Base-by-base conservation (phyloP, 192 early-diverging fungal species). In the Rhizophagus sp. region DNA sequence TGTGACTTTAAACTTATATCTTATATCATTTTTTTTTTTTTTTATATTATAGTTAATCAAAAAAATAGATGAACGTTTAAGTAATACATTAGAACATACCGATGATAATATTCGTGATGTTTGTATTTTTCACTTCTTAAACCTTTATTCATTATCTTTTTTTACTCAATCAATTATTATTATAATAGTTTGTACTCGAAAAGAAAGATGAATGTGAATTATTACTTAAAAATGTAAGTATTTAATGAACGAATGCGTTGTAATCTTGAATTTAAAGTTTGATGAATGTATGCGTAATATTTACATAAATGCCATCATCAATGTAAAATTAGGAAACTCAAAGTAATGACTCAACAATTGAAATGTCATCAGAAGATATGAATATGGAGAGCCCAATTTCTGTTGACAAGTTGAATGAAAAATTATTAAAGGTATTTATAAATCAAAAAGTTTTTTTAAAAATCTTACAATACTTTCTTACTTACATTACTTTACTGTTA, bases 201-300 rank as follows among this genome's bases (percentile, higher is more conserved):
- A 76, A 64, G 33, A 76, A 62, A 76, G n/a, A 36, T 27, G 75
- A 76, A n/a, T 76, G 62, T 12, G 75, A 76, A 76, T 36, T 41
- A 36, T 63, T 63, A 41, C 22, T 64, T 22, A 62, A 76, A 25
- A 64, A 64, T 10, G 62, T 41, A 76, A 76, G 25, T 63, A 76
- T 17, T 44, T 30, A 71, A 44, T n/a, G n/a, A 44, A 44, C 7
- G 41, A 8, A 10, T 30, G 30, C 30, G 1, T 1, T 30, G 30
- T 30, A 30, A 30, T 30, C 30, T 30, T 30, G n/a, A n/a, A n/a
- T n/a, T 41, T 41, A 0, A 44, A 1, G 44, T 44, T 44, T 44
- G 0, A 44, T 17, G 52, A 17, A 19, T 19, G 19, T 17, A 19
- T 57, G 5, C 17, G 19, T 57, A 19, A 7, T n/a, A 10, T 65